Conservation (phyloP, 1,139 yeast species). For the Yamadazyma sp. region DNA sequence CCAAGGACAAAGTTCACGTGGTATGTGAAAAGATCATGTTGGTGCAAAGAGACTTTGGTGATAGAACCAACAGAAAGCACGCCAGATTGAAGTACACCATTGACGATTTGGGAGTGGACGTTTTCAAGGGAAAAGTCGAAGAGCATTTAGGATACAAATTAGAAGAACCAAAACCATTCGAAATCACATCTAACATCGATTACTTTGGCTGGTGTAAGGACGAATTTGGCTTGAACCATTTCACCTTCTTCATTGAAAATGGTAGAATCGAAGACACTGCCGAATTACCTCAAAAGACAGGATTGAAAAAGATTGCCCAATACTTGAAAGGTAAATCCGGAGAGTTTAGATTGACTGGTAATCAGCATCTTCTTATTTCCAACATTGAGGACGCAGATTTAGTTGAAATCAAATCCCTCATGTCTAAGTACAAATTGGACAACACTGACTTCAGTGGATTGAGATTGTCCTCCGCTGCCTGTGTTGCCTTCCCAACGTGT, state of each 20-base stretch:
- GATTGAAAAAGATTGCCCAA: slow-evolving; percentile 77
- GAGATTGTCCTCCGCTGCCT: slow-evolving; percentile 89
- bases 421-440: slow-evolving; percentile 78
- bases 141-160: slow-evolving; percentile 77
- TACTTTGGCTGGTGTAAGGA: slow-evolving; percentile 94
- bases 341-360: slow-evolving; percentile 92
- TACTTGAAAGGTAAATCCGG: slow-evolving; percentile 62
- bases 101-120: slow-evolving; percentile 87
- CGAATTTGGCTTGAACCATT: slow-evolving; percentile 83
- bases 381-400: slow-evolving; percentile 71
- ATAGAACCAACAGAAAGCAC: slow-evolving; percentile 93
- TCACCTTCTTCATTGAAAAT: slow-evolving; percentile 91
- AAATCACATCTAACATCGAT: slow-evolving; percentile 85
- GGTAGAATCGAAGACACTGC: slow-evolving; percentile 96
- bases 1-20: slow-evolving; percentile 64
- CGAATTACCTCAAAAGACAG: slow-evolving; percentile 86
- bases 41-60: slow-evolving; percentile 94
- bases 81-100: slow-evolving; percentile 97
- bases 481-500: slow-evolving; percentile 99
- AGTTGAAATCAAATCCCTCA: slow-evolving; percentile 56
- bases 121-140: slow-evolving; percentile 77
- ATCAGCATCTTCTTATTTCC: slow-evolving; percentile 85
- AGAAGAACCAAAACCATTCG: slow-evolving; percentile 66
- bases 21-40: slow-evolving; percentile 92
- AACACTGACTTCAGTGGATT: slow-evolving; percentile 81